Evolutionary conservation across 148 eudicot species (phyloP), one percentile per base, ranked within the genome.

Genomic region (Nyssa sinensis): DNA sequence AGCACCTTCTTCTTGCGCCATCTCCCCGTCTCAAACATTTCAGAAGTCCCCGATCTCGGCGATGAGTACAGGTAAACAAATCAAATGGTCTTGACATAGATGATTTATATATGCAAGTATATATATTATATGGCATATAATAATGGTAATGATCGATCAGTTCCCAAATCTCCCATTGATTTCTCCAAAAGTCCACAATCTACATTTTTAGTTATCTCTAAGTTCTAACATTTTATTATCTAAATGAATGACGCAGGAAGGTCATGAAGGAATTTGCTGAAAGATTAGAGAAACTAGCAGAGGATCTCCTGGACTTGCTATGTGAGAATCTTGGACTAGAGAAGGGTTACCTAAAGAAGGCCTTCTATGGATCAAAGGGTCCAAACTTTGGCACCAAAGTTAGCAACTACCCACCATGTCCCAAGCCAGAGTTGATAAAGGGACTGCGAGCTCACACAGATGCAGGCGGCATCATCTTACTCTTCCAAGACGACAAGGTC

Each of bases 391-490:
- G 92, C 1, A 88, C 95, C 67, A 90, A 90, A 71, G 95, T 90
- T 37, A 84, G 87, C 78, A 90, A 90, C 81, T 90, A 90, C 79
- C 95, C 95, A 17, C 90, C 95, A 14, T 90, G 95, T 61, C 95
- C 95, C 10, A 82, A 86, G 64, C 92, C 95, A 17, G 92, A 90
- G 33, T 55, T 88, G 76, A 85, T 90, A 74, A 90, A 88, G 80
- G 95, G 95, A 3, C 90, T 90, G 13, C 85, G 95, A 12, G 95
- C 92, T 62, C 95, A 90, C 81, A 90, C 95, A 21, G 95, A 90
- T 64, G 95, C 95, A 0, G 95, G 95, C 24, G 95, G 95, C 74
- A 85, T 90, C 81, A 88, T 90, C 81, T 85, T 90, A 31, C 90
- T 90, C 74, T 86, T 90, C 79, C 95, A 90, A 64, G 95, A 90